Conservation (phyloP, 2,329 filamentous ascomycete genomes). For the Trichoderma sp. region DNA sequence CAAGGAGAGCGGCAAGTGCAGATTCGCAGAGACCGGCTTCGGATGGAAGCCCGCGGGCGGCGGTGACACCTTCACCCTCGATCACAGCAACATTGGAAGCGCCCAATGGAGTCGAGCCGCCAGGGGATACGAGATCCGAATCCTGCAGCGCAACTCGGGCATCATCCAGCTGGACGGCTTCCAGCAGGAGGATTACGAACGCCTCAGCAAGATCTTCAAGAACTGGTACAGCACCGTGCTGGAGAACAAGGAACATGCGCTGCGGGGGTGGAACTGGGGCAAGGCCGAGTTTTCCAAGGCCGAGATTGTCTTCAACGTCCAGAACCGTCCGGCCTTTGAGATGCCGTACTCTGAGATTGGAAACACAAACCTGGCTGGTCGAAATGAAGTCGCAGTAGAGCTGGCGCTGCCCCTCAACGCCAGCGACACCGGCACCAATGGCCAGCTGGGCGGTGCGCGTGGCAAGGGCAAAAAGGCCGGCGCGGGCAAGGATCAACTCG, state of each 20-base stretch:
- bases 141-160: slow-evolving; percentile 78
- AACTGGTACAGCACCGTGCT: slow-evolving; percentile 96
- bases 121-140: slow-evolving; percentile 91
- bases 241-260: slow-evolving; percentile 88
- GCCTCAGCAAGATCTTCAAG: slow-evolving; percentile 90
- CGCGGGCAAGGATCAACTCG: slow-evolving; percentile 86
- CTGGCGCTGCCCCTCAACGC: slow-evolving; percentile 76
- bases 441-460: slow-evolving; percentile 69
- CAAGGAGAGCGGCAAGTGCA: slow-evolving; percentile 87
- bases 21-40: slow-evolving; percentile 90
- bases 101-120: slow-evolving; percentile 95
- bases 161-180: slow-evolving; percentile 96
- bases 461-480: slow-evolving; percentile 85
- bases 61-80: slow-evolving; percentile 91
- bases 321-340: slow-evolving; percentile 95
- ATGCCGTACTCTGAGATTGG: slow-evolving; percentile 96
- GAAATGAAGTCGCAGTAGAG: slow-evolving; percentile 96
- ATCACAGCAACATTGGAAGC: slow-evolving; percentile 78
- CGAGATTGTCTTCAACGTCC: slow-evolving; percentile 94
- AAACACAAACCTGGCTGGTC: slow-evolving; percentile 95
- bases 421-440: slow-evolving; percentile 72
- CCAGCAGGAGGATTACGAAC: slow-evolving; percentile 90
- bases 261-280: slow-evolving; percentile 99
- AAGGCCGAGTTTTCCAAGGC: slow-evolving; percentile 96
- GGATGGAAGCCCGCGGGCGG: slow-evolving; percentile 91